Conservation (phyloP, 108 stramenopile genomes). For the Cyclostephanos invisitatus region DNA sequence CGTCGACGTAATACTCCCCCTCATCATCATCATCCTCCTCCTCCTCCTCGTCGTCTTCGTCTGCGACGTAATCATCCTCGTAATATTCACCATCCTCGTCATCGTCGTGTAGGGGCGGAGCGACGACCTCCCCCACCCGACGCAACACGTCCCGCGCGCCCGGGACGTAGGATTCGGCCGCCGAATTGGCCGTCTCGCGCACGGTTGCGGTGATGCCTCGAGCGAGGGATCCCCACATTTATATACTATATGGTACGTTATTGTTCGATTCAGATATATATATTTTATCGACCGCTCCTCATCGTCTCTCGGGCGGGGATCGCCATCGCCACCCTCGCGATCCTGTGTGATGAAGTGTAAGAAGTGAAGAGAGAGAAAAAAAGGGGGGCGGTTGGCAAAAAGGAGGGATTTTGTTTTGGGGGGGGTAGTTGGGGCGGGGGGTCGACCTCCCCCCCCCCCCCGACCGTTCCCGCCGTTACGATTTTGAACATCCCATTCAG, state of each 20-base stretch:
- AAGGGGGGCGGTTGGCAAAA: too few relatives aligned
- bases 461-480: too few relatives aligned
- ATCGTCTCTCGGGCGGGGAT: too few relatives aligned
- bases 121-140: conserved; percentile 53
- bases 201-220: conserved; percentile 46
- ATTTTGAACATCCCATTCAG: too few relatives aligned
- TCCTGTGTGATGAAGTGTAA: too few relatives aligned
- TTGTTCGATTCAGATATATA: neutral
- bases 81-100: neutral
- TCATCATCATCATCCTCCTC: conserved; percentile 27
- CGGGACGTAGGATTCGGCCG: conserved; percentile 26
- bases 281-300: too few relatives aligned
- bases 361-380: too few relatives aligned
- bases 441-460: too few relatives aligned
- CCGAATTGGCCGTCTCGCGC: conserved; percentile 37
- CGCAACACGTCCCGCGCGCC: conserved; percentile 37
- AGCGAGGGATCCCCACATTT: conserved; percentile 53
- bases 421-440: too few relatives aligned
- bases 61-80: conserved; percentile 26
- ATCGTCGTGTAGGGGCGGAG: conserved; percentile 29
- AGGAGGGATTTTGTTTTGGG: too few relatives aligned
- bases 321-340: too few relatives aligned
- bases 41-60: conserved; percentile 15
- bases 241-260: neutral
- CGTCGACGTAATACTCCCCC: conserved; percentile 15